These are phyloP conservation scores for Coemansia sp. DNA, from an alignment of 192 early-diverging fungal species.

Conservation along the genomic window DNA sequence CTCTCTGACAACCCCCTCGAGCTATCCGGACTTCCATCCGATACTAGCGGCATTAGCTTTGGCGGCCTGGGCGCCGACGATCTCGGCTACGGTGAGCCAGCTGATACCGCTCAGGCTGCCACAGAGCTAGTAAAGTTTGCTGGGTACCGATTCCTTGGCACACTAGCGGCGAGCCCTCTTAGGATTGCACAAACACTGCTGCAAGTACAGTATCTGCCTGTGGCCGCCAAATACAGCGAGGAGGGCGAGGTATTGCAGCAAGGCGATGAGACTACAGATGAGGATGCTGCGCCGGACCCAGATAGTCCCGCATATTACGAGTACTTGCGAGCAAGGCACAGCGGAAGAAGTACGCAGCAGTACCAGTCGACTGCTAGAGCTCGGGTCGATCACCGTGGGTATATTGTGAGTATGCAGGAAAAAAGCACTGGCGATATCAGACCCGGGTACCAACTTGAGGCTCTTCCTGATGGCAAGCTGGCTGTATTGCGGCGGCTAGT, in stretches of 20 bases:
- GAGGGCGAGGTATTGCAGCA: not conserved
- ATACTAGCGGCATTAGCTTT: constrained; percentile 1
- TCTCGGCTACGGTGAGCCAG: constrained; percentile 18
- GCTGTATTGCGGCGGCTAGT: constrained; percentile 55
- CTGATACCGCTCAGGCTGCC: constrained; percentile 51
- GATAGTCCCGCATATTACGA: constrained; percentile 54
- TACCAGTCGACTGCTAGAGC: constrained; percentile 14
- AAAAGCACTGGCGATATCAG: constrained; percentile 59
- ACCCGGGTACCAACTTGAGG: constrained; percentile 62
- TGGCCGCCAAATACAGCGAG: constrained; percentile 8
- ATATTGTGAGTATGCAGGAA: constrained; percentile 55
- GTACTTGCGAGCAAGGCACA: constrained; percentile 44
- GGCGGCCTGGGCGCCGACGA: constrained; percentile 17
- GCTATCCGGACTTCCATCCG: constrained; percentile 2
- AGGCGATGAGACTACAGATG: not conserved
- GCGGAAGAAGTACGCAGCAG: constrained; percentile 15
- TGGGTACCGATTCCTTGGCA: constrained; percentile 60
- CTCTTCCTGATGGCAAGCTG: constrained; percentile 61
- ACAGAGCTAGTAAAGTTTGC: constrained; percentile 64
- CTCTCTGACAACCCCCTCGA: constrained; percentile 8
- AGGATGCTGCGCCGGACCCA: constrained; percentile 34
- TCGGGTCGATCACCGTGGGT: constrained; percentile 57
- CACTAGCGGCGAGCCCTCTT: constrained; percentile 62
- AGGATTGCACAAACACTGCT: constrained; percentile 66
- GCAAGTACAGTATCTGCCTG: constrained; percentile 72